Conservation (phyloP, 2,329 filamentous ascomycete genomes). For the Scedosporium apiospermum region DNA sequence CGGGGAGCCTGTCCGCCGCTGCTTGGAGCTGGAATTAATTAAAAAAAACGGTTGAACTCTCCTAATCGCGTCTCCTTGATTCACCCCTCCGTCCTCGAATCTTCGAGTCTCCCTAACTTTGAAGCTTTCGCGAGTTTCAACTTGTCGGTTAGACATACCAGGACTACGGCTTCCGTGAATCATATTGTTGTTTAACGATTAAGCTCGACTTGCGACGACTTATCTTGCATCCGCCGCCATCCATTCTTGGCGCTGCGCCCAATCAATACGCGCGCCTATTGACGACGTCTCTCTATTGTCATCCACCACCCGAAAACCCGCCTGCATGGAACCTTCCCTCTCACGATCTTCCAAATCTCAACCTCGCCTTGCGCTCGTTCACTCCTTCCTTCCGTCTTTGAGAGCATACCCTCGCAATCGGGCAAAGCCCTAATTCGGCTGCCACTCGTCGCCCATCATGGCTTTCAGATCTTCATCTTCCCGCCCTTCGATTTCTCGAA, state of each 20-base stretch:
- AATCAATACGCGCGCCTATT: too few species aligned
- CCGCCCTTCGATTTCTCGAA: conserved; percentile 10
- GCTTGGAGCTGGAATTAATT: background rate
- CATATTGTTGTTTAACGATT: too few species aligned
- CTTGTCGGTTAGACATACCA: too few species aligned
- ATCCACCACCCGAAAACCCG: background rate
- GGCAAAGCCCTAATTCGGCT: background rate
- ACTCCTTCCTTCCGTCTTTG: background rate
- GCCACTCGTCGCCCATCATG: background rate
- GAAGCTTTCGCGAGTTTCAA: too few species aligned
- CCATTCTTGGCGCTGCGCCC: too few species aligned
- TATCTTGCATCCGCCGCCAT: too few species aligned
- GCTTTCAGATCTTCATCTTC: conserved; percentile 7
- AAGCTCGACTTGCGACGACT: too few species aligned
- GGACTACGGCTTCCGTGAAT: too few species aligned
- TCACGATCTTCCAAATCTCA: background rate
- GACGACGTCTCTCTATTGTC: background rate
- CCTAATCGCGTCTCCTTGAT: background rate
- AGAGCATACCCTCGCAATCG: background rate
- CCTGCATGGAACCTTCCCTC: background rate
- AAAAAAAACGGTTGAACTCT: background rate
- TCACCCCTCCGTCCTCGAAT: too few species aligned
- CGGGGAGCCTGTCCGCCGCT: too few species aligned
- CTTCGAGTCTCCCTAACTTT: too few species aligned
- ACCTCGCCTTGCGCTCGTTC: background rate